Base-by-base conservation (phyloP, 2,329 filamentous ascomycete species). In the Lasiodiplodia hormozganensis region DNA sequence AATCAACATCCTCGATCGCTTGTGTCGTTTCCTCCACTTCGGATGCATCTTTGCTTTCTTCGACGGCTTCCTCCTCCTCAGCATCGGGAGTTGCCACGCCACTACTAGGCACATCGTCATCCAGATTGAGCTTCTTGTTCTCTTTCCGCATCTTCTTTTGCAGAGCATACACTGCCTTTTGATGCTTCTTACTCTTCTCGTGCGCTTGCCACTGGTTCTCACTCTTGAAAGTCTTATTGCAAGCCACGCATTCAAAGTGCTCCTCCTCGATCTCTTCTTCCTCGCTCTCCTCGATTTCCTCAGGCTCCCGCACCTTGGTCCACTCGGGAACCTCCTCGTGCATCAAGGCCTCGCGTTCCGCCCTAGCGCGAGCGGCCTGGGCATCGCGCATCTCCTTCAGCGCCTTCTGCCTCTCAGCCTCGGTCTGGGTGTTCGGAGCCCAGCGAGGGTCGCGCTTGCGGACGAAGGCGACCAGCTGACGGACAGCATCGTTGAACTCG, bases 111-210 rank as follows among this genome's bases (percentile, higher is more conserved):
- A 72, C 72, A 34, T 80, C 78, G 5, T 78, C 77, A 25, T 82
- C 80, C 40, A 85, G 73, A 67, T 82, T 75, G 40, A 93, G 78
- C 60, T 89, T 84, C 57, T 84, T 83, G 74, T 94, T 91, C 74
- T 99, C 92, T 73, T 90, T 89, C 73, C 86, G 88, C 94, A 99
- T 97, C 77, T 96, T 90, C 74, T 88, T 86, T 74, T 89, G 89
- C 49, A 99, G 81, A 70, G 94, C 88, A 72, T 94, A 90, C 7
- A 97, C 86, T 2, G 93, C 91, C 77, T 97, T 98, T 70, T 90
- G 81, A 75, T 99, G 96, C 80, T 98, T 99, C 79, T 97, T 99
- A 84, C 95, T 98, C 82, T 91, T 93, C 81, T 97, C 94, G 75
- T 99, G 96, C 3, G 92, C 90, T 74, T 96, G 90, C 71, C 92